A percentile compares a stretch with the other conserved stretches of the same genome.
Evolutionary conservation across 345 rosid genomes (phyloP).

Genomic region (Moringa oleifera): DNA sequence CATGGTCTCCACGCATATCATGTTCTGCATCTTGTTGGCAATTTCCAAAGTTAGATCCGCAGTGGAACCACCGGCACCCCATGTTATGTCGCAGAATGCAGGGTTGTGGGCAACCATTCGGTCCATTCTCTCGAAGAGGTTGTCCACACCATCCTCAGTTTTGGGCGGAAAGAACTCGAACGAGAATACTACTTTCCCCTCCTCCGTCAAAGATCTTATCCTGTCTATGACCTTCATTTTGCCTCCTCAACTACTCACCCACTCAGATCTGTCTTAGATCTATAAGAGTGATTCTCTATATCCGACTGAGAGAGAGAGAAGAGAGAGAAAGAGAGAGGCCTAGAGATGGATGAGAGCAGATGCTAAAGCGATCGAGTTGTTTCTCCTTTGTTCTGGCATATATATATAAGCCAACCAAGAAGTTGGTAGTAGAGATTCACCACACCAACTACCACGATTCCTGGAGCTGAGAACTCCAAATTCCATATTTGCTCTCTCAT

Average conservation of each 20-base stretch:
- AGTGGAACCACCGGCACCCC: constrained; percentile 99
- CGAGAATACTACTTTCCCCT: constrained; percentile 68
- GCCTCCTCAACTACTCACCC: not conserved
- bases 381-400: no score
- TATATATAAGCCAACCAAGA: no score
- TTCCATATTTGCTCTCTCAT: not conserved
- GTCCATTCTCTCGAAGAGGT: constrained; percentile 94
- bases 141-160: constrained; percentile 96
- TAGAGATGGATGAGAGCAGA: no score
- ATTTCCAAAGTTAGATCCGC: constrained; percentile 94
- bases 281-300: no score
- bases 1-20: constrained; percentile 95
- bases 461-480: constrained; percentile 8
- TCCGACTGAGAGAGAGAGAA: no score
- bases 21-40: constrained; percentile 94
- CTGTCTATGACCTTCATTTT: constrained; percentile 90
- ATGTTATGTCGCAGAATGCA: constrained; percentile 92
- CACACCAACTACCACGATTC: constrained; percentile 10
- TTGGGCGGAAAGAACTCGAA: constrained; percentile 99
- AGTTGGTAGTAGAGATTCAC: not conserved
- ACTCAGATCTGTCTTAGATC: not conserved
- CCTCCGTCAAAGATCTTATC: constrained; percentile 34
- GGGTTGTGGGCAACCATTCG: constrained; percentile 89
- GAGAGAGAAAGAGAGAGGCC: no score
- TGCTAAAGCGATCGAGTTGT: no score